Base-by-base conservation (phyloP, 345 rosid species). In the Corchorus capsularis region DNA sequence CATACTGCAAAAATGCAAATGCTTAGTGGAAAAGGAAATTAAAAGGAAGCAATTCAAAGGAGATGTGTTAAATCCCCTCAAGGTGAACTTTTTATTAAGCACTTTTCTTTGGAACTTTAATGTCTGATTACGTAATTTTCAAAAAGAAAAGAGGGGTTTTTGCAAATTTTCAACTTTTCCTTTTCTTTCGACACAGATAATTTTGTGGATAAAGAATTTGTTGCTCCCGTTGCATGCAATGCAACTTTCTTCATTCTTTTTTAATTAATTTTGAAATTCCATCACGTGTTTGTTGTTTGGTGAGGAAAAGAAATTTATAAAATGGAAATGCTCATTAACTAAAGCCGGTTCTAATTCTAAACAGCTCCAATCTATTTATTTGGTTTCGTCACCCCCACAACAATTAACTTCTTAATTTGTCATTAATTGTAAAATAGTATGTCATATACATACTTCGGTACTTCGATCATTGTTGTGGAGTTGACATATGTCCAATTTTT, bases 1-100 rank as follows among this genome's bases (percentile, higher is more conserved):
- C 79, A 82, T 22, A 27, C 7, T n/a, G 73, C 8, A 32, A 55
- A 27, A 20, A 19, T 3, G 22, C 50, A 71, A 13, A 53, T 50
- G 52, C 68, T 74, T 54, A 61, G 22, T 19, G 57, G 22, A 63
- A 63, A 74, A 74, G 70, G 52, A 52, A 35, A 63, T 35, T 13
- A n/a, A 67, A 64, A 41, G 32, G 75, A 57, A 73, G 17, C 59
- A 46, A 17, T 75, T 53, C n/a, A 52, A 22, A 15, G 47, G 7
- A 17, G 70, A 10, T 67, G 34, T 66, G 34, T 66, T 60, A 50
- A 20, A 27, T 13, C 41, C 56, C 56, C 43, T 56, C 10, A 34
- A 20, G 6, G 11, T 19, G 0, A 10, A 56, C 13, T 10, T 16
- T 67, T 22, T 45, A 7, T 59, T 55, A 39, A 32, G 45, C 46